Base-by-base conservation (phyloP, 2,329 filamentous ascomycete genomes). In the Paraphoma chrysanthemicola region DNA sequence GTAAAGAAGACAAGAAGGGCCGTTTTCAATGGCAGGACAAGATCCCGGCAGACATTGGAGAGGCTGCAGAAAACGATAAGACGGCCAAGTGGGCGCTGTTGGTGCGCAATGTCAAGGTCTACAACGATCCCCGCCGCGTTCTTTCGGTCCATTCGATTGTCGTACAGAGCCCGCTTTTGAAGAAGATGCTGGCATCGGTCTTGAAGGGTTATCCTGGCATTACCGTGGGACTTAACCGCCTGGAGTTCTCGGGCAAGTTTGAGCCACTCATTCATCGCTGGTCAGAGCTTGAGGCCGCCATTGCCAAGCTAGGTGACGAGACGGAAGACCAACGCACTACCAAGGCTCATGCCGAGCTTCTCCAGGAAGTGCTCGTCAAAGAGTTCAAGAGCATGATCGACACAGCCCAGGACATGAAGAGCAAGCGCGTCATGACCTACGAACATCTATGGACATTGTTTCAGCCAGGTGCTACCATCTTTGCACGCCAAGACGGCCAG, bases 261-360 rank as follows among this genome's bases (percentile, higher is more conserved):
- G 79, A 85, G 64, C 85, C 86, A 0, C 85, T 91, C 47, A 85
- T 90, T 41, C 87, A 91, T 72, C 82, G 88, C 31, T 91, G 88
- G 87, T 76, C 69, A 0, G 71, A 77, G 44, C 63, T 81, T n/a
- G 63, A 70, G 28, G 48, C 59, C 5, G 66, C 67, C 12, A 69
- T 77, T 31, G 41, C 58, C n/a, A 62, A 64, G 41, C 58, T 69
- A 39, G 60, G 63, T 18, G 63, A 68, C 39, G 68, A 64, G 5
- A 72, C 65, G 17, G 72, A 75, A 29, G 64, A 69, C 4, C 58
- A 69, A 31, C 59, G 64, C 3, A 71, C 64, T 16, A 76, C 70
- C 12, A 75, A 77, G 49, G 66, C 71, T 41, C 79, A 81, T 62
- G 77, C 75, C 5, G 59, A 73, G 42, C 63, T 81, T 0, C 70